Conservation (phyloP, 176 grass and related monocot species). For the Bothriochloa decipiens region DNA sequence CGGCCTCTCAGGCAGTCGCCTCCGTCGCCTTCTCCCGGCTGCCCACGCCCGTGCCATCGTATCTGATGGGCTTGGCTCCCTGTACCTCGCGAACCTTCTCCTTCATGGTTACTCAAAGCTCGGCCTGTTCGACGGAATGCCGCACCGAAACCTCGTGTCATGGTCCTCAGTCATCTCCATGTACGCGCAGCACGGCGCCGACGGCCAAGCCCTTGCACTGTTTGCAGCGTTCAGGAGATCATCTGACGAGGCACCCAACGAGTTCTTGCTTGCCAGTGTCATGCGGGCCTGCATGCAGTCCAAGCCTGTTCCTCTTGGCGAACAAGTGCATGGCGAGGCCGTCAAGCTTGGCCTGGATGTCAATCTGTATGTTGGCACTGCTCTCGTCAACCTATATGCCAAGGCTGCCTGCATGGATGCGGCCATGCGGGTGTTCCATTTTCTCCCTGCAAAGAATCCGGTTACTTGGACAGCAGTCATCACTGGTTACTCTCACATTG, state of each 20-base stretch:
- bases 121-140: slow-evolving; percentile 67
- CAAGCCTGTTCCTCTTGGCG: slow-evolving; percentile 19
- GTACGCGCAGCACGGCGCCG: slow-evolving; percentile 51
- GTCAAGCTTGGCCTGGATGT: slow-evolving; percentile 49
- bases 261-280: slow-evolving; percentile 70
- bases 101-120: slow-evolving; percentile 61
- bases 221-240: slow-evolving; percentile 43
- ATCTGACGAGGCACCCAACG: slow-evolving; percentile 45
- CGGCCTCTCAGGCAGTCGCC: slow-evolving; percentile 52
- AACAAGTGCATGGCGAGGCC: slow-evolving; percentile 58
- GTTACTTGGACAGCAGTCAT: slow-evolving; percentile 80
- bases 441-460: slow-evolving; percentile 54
- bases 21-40: slow-evolving; percentile 38
- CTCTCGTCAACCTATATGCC: slow-evolving; percentile 60
- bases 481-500: slow-evolving; percentile 58
- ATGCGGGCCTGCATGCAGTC: slow-evolving; percentile 63
- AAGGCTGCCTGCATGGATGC: slow-evolving; percentile 58
- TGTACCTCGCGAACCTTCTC: slow-evolving; percentile 60
- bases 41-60: slow-evolving; percentile 52
- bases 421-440: slow-evolving; percentile 55
- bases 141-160: slow-evolving; percentile 56
- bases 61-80: background rate
- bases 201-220: slow-evolving; percentile 36
- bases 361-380: slow-evolving; percentile 58
- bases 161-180: slow-evolving; percentile 81